Conservation (phyloP, 2,329 filamentous ascomycete genomes). For the Fusarium oligoseptatum region DNA sequence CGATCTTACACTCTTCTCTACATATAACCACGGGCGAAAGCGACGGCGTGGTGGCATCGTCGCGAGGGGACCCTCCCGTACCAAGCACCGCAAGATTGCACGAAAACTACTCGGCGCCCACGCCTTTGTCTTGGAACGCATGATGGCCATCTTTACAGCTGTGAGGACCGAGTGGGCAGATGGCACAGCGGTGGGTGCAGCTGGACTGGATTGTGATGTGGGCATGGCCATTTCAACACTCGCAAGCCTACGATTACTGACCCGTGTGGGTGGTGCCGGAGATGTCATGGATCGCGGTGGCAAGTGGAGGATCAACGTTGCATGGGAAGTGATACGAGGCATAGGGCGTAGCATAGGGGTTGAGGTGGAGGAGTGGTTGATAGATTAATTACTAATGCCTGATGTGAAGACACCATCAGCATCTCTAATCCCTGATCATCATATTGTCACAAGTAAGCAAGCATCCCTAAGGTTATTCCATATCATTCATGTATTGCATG, state of each 20-base stretch:
- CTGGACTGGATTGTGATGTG: slow-evolving; percentile 66
- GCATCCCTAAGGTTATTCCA: neutral
- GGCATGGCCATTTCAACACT: slow-evolving; percentile 79
- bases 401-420: neutral
- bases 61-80: slow-evolving; percentile 49
- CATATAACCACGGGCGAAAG: slow-evolving; percentile 68
- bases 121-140: slow-evolving; percentile 81
- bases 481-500: slow-evolving; percentile 30
- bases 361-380: slow-evolving; percentile 83
- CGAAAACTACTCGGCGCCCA: slow-evolving; percentile 82
- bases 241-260: slow-evolving; percentile 76
- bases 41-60: slow-evolving; percentile 63
- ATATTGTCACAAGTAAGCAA: neutral
- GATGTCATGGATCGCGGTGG: slow-evolving; percentile 78
- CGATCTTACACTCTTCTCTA: slow-evolving; percentile 82
- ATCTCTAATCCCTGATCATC: neutral
- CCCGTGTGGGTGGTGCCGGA: slow-evolving; percentile 71
- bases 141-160: slow-evolving; percentile 82
- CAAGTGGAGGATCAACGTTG: slow-evolving; percentile 83
- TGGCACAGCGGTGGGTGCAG: slow-evolving; percentile 44
- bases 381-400: slow-evolving; percentile 67
- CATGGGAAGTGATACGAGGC: slow-evolving; percentile 80
- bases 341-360: slow-evolving; percentile 81
- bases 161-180: slow-evolving; percentile 69
- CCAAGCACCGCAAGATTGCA: slow-evolving; percentile 78